These are phyloP conservation scores for Rutstroemia sp. DNA, from an alignment of 2,329 filamentous ascomycete genomes.

Conservation along the genomic window DNA sequence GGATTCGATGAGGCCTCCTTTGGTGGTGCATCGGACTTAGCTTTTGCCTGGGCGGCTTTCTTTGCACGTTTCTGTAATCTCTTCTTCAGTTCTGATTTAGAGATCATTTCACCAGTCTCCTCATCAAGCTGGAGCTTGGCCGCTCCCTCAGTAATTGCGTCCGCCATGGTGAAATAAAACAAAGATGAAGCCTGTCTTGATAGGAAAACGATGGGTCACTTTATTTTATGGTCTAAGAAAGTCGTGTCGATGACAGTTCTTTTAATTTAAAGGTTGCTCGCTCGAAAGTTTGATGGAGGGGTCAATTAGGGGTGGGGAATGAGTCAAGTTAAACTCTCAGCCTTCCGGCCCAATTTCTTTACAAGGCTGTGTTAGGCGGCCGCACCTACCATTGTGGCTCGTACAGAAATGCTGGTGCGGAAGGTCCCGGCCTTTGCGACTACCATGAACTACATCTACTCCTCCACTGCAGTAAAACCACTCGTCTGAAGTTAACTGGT, in stretches of 20 bases:
- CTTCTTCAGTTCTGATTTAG: slow-evolving; percentile 58
- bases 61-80: slow-evolving; percentile 50
- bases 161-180: slow-evolving; percentile 34
- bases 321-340: neutral
- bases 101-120: slow-evolving; percentile 59
- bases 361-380: neutral
- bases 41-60: slow-evolving; percentile 46
- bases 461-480: too few relatives aligned
- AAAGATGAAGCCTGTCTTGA: neutral
- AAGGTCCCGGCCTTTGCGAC: too few relatives aligned
- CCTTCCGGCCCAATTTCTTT: neutral
- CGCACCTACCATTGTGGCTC: neutral
- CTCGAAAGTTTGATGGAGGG: neutral
- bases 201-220: neutral
- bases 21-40: slow-evolving; percentile 38
- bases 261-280: neutral
- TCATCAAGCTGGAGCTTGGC: slow-evolving; percentile 56
- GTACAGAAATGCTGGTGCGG: too few relatives aligned
- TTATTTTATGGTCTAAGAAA: neutral
- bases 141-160: slow-evolving; percentile 36
- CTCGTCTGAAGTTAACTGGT: too few relatives aligned
- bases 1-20: slow-evolving; percentile 18
- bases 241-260: neutral
- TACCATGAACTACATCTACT: too few relatives aligned
- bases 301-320: neutral